A percentile compares a stretch with the other conserved stretches of the same genome.
Conservation (phyloP, 306 rosid genomes). For the Lotus japonicus region DNA sequence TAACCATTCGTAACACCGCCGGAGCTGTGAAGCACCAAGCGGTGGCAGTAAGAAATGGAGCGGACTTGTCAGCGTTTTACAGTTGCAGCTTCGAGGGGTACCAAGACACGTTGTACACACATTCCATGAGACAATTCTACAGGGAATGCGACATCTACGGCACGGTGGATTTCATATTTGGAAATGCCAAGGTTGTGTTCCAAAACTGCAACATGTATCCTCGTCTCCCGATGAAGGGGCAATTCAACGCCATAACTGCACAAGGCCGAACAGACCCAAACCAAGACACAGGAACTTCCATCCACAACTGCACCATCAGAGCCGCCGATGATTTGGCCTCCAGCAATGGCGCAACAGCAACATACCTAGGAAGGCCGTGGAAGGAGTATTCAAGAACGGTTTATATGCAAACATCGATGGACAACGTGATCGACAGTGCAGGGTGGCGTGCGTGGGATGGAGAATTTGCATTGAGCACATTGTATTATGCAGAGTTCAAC, state of each 20-base stretch:
- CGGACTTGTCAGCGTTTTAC: constrained; percentile 78
- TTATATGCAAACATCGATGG: constrained; percentile 58
- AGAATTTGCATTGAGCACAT: constrained; percentile 60
- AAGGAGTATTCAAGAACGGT: constrained; percentile 76
- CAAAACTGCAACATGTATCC: constrained; percentile 80
- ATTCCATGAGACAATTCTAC: constrained; percentile 81
- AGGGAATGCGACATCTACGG: constrained; percentile 82
- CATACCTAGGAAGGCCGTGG: constrained; percentile 89
- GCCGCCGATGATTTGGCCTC: constrained; percentile 57
- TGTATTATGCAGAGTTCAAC: constrained; percentile 70
- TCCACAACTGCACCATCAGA: constrained; percentile 60
- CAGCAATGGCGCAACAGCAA: neutral
- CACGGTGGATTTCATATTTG: constrained; percentile 92
- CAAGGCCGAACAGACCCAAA: constrained; percentile 80
- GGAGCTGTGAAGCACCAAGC: constrained; percentile 91
- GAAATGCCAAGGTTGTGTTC: constrained; percentile 79
- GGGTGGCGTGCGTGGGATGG: constrained; percentile 90
- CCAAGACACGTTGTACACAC: constrained; percentile 83
- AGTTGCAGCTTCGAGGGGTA: constrained; percentile 87
- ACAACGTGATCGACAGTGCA: constrained; percentile 28
- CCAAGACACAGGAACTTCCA: constrained; percentile 73
- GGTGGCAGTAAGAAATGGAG: constrained; percentile 71
- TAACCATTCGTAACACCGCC: constrained; percentile 77
- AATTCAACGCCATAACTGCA: constrained; percentile 89
- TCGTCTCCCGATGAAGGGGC: constrained; percentile 70